Percentiles rank a stretch among this genome's conserved stretches.
These are phyloP conservation scores for Eucalyptus urophylla DNA, from an alignment of 345 rosid genomes.

Conservation along the genomic window DNA sequence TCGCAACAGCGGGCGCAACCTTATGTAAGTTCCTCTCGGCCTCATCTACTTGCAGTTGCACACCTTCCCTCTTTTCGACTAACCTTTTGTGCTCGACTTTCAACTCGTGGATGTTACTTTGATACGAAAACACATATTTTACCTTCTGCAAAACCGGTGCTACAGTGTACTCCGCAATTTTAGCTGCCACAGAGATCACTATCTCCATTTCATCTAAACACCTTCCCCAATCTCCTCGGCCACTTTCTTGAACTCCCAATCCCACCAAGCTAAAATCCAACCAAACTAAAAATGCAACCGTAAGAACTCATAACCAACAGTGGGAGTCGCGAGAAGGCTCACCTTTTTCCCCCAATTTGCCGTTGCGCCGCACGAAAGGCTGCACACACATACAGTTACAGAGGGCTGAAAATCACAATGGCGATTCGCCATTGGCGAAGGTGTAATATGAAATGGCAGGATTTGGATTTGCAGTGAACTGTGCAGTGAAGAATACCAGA, in stretches of 20 bases:
- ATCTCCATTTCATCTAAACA: background rate
- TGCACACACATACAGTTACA: accelerated
- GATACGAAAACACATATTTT: accelerated
- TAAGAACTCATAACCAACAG: background rate
- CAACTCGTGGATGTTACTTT: background rate
- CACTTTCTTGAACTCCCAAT: background rate
- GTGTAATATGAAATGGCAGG: background rate
- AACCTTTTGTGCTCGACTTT: accelerated
- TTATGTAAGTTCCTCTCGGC: background rate
- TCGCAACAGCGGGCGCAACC: accelerated
- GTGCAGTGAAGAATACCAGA: background rate
- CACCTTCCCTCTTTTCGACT: background rate
- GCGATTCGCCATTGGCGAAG: background rate
- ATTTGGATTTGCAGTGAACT: accelerated
- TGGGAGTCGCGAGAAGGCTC: background rate
- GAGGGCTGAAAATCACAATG: background rate
- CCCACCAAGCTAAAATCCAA: background rate
- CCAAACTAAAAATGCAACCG: background rate
- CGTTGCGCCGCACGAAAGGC: background rate
- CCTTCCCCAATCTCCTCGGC: background rate
- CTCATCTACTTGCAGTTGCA: background rate
- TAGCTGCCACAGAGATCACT: background rate
- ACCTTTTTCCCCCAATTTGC: background rate
- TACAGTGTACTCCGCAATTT: background rate
- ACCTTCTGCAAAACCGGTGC: background rate